Evolutionary conservation across 202 grass and related monocot species (phyloP), one percentile per base, ranked within the genome.

Genomic region (Eragrostis tef): DNA sequence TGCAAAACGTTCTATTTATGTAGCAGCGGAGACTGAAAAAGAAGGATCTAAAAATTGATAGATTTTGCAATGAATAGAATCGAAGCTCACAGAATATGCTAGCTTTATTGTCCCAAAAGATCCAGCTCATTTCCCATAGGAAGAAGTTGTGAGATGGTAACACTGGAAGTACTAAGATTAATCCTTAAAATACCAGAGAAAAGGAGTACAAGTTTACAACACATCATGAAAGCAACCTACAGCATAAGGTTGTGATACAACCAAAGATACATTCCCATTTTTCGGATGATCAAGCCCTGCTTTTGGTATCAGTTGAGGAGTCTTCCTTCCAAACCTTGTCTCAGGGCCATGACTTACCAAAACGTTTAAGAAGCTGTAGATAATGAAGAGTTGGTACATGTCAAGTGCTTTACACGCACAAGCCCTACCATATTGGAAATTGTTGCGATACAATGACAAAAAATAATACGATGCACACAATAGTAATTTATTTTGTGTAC

Each of bases 361-460:
- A 83, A 16, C 53, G 62, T 49, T 57, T 13, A 70, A 64, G 19
- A 56, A 90, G 53, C 88, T 87, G 84, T 13, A 41, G 54, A 57
- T 51, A 80, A 48, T 17, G 51, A 78, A 22, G 2, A 26, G 14
- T 78, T 45, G 78, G 44, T 74, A 39, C 50, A 3, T 11, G 45
- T 14, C 34, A 26, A 70, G 43, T 1, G 25, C 61, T n/a, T 61
- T 52, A 31, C 6, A 11, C 49, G 11, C 29, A 43, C 24, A 34
- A 62, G 17, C 34, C 34, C 71, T 64, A 53, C 21, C 21, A 11
- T 47, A 11, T 20, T 41, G 50, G 17, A 10, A 27, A 56, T 41
- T 21, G 45, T 42, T 6, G 7, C 6, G 1, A 16, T 87, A 62
- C 34, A 26, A 25, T 14, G 34, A 10, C 6, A 52, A 77, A 65